Percentiles rank a stretch among this genome's conserved stretches.
Conservation (phyloP, 2,329 filamentous ascomycete genomes). For the Truncatella angustata region DNA sequence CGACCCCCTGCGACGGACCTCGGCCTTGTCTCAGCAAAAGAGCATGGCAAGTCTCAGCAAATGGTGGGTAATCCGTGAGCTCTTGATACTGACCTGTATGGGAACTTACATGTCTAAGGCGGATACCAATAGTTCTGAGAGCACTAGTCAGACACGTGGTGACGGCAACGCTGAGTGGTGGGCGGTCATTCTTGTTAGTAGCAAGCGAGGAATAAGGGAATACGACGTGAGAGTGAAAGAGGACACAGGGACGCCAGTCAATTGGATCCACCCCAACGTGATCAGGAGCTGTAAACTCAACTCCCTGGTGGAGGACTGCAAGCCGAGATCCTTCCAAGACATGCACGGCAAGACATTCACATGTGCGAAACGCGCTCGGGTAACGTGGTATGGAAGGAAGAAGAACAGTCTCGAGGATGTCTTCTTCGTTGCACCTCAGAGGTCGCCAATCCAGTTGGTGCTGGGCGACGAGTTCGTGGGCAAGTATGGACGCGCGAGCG, state of each 20-base stretch:
- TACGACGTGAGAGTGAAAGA: slow-evolving; percentile 8
- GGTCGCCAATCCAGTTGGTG: neutral
- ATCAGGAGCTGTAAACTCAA: slow-evolving; percentile 5
- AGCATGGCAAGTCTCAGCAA: too few relatives aligned
- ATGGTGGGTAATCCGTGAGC: too few relatives aligned
- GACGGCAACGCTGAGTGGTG: too few relatives aligned
- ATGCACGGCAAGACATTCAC: neutral
- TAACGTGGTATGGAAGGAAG: neutral
- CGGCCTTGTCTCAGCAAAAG: too few relatives aligned
- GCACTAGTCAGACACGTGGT: too few relatives aligned
- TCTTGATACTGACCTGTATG: too few relatives aligned
- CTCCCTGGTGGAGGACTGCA: neutral
- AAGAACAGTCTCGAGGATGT: neutral
- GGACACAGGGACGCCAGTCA: slow-evolving; percentile 12
- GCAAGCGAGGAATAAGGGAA: neutral
- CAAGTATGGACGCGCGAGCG: neutral
- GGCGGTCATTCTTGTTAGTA: too few relatives aligned
- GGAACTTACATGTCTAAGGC: too few relatives aligned
- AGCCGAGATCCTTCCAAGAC: neutral
- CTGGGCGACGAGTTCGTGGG: neutral
- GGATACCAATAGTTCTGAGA: too few relatives aligned
- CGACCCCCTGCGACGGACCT: too few relatives aligned
- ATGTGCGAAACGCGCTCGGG: neutral
- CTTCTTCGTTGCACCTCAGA: neutral
- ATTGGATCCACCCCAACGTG: slow-evolving; percentile 12